A percentile compares a stretch with the other conserved stretches of the same genome.
Conservation (phyloP, 2,329 filamentous ascomycete genomes). For the Talaromyces sp. region DNA sequence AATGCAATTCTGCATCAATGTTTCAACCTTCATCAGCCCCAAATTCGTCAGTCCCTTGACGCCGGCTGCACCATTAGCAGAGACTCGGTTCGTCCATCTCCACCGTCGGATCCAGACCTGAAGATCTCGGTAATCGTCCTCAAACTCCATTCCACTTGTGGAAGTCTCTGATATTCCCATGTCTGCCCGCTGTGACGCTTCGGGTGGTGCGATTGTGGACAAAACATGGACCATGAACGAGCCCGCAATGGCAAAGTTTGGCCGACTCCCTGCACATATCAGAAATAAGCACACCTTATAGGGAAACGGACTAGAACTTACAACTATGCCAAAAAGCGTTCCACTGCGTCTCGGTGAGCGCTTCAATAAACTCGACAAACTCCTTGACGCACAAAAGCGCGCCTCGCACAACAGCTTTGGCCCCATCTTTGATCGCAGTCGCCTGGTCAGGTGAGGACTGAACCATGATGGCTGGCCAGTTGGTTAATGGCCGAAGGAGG, state of each 20-base stretch:
- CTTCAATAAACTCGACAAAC: constrained; percentile 3
- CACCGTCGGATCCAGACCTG: neutral
- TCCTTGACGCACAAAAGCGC: neutral
- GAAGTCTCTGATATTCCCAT: neutral
- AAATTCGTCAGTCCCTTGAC: constrained; percentile 1
- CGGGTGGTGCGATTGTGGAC: neutral
- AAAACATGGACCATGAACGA: constrained; percentile 3
- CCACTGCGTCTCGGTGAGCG: constrained; percentile 1
- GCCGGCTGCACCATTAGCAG: neutral
- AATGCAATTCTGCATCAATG: neutral
- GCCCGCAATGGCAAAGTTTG: constrained; percentile 1
- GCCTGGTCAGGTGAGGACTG: neutral
- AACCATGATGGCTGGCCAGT: neutral
- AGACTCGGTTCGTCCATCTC: constrained; percentile 1
- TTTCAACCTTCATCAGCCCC: constrained; percentile 1
- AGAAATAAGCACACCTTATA: neutral
- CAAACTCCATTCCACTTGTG: neutral
- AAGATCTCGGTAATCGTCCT: neutral
- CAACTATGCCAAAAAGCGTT: constrained; percentile 3
- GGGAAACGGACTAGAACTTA: neutral
- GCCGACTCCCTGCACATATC: neutral
- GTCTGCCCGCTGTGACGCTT: neutral
- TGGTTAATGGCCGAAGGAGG: neutral
- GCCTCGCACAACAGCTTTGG: neutral
- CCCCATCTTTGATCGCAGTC: neutral